Evolutionary conservation across 1,284 basidiomycete species (phyloP).

Genomic region (Boletus hoseneyae): DNA sequence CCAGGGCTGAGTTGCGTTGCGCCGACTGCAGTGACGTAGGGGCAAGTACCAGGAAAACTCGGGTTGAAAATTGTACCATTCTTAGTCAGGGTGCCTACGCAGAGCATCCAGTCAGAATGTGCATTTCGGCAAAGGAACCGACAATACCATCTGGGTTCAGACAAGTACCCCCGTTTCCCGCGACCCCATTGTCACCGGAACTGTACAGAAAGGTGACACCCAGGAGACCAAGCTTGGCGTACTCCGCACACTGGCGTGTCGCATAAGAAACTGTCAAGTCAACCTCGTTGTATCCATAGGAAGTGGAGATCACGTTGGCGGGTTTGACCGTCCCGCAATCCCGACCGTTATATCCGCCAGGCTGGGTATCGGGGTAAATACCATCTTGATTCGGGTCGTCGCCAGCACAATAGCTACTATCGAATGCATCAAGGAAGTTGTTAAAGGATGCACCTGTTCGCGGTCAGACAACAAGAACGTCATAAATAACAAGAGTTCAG

Average conservation of each 20-base stretch:
- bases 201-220: slow-evolving; percentile 49
- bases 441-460: slow-evolving; percentile 42
- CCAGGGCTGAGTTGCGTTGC: slow-evolving; percentile 42
- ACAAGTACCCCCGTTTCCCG: slow-evolving; percentile 39
- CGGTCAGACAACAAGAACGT: background rate
- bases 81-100: slow-evolving; percentile 7
- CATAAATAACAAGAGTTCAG: slow-evolving; percentile 2
- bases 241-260: slow-evolving; percentile 53
- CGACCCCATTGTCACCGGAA: slow-evolving; percentile 53
- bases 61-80: slow-evolving; percentile 47
- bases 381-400: slow-evolving; percentile 50
- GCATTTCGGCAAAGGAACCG: background rate
- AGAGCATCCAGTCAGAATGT: background rate
- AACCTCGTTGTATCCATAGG: slow-evolving; percentile 49
- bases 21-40: slow-evolving; percentile 46
- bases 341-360: slow-evolving; percentile 52
- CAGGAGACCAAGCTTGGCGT: slow-evolving; percentile 48
- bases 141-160: slow-evolving; percentile 39
- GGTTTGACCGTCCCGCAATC: slow-evolving; percentile 51
- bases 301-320: slow-evolving; percentile 54
- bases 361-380: slow-evolving; percentile 48
- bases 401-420: slow-evolving; percentile 54
- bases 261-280: slow-evolving; percentile 45
- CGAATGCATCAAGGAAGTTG: slow-evolving; percentile 46
- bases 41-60: slow-evolving; percentile 42